Percentiles rank a stretch among this genome's conserved stretches.
Conservation (phyloP, 768 basidiomycete species). For the Clitopilus passeckerianus region DNA sequence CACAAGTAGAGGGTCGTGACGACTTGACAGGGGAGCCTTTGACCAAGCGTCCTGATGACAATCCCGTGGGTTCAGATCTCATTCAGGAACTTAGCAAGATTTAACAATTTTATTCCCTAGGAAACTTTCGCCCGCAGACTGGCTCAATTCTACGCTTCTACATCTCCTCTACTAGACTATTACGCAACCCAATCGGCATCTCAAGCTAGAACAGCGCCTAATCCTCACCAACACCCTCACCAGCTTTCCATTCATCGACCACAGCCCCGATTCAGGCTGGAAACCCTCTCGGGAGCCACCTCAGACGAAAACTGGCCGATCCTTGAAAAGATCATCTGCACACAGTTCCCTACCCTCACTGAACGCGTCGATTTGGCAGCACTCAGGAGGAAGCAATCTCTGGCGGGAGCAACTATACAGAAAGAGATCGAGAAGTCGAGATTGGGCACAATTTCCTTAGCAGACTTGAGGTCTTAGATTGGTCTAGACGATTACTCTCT, state of each 20-base stretch:
- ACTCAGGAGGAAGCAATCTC: constrained; percentile 40
- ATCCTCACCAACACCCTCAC: constrained; percentile 42
- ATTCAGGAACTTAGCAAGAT: background rate
- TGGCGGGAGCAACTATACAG: constrained; percentile 49
- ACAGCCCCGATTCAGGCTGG: constrained; percentile 43
- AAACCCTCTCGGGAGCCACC: constrained; percentile 64
- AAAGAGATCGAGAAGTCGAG: constrained; percentile 9
- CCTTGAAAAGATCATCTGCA: constrained; percentile 57
- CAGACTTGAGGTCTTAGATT: constrained; percentile 1
- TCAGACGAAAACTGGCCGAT: constrained; percentile 91
- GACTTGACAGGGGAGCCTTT: constrained; percentile 85
- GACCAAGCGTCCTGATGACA: constrained; percentile 86
- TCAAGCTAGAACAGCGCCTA: constrained; percentile 15
- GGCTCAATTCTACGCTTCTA: constrained; percentile 71
- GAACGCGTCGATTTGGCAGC: constrained; percentile 40
- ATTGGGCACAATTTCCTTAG: constrained; percentile 4
- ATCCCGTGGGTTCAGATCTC: constrained; percentile 53
- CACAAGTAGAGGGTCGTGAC: constrained; percentile 74
- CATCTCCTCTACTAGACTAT: constrained; percentile 76
- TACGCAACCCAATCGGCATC: constrained; percentile 38
- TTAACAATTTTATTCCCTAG: constrained; percentile 32
- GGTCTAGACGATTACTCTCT: background rate
- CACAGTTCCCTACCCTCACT: constrained; percentile 53
- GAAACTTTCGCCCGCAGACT: constrained; percentile 77
- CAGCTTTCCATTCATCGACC: constrained; percentile 41